Evolutionary conservation across 108 stramenopile species (phyloP), one percentile per base, ranked within the genome.

Genomic region (Skeletonema menzelii): DNA sequence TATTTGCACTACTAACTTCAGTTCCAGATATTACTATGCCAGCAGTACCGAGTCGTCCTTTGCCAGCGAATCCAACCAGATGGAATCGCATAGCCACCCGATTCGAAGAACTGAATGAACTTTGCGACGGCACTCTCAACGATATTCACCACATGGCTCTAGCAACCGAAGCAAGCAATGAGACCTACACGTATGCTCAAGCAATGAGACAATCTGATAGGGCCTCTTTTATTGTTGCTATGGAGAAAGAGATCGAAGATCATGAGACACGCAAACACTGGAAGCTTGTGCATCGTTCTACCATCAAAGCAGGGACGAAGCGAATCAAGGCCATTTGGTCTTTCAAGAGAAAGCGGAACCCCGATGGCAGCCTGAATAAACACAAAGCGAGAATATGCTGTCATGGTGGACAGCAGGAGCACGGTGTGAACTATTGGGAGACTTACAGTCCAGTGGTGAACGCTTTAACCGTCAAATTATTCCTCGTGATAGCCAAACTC

Each of bases 371-470:
- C 19, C 28, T 73, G 15, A 72, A 73, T 27, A 75, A 75, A 22
- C 73, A 75, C 32, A 75, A 75, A 59, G 73, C 73, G 35, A n/a
- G 65, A 10, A 26, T 74, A 8, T 74, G 73, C 30, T 66, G 55
- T 14, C 73, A 67, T 57, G 73, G 73, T 12, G 73, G 73, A 26
- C 68, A 69, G 73, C 73, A 75, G 68, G 69, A 59, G 58, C 59
- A 59, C 22, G 69, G 69, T 46, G 19, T 59, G 44, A 42, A 73
- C 66, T 8, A 32, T 7, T 32, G 31, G 3, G 31, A 32, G 7
- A 32, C 31, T 32, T 32, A 32, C 3, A 32, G 31, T 32, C 31
- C 31, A 7, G 31, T 32, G 6, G 31, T 32, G 6, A 32, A 32
- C 69, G 69, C 63, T 59, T 67, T 30, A 67, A 80, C 19, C 12